Conservation (phyloP, 441 rosid species). For the Iberis amara region DNA sequence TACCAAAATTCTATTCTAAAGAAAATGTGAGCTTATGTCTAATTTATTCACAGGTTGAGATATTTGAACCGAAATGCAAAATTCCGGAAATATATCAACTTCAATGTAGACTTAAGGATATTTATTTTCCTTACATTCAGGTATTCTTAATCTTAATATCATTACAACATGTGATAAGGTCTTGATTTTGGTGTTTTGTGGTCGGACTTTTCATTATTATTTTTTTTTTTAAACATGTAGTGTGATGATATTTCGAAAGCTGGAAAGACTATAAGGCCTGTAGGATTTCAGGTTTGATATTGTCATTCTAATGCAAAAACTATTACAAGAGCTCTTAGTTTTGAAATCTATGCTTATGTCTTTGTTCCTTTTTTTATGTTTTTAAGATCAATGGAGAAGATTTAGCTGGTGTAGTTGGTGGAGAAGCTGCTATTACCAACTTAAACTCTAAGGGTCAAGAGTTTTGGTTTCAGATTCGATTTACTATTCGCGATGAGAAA, state of each 20-base stretch:
- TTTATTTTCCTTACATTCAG: conserved; percentile 81
- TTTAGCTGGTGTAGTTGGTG: conserved; percentile 58
- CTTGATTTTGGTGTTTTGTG: background rate
- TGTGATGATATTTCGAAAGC: conserved; percentile 48
- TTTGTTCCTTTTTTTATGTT: background rate
- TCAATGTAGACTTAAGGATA: conserved; percentile 71
- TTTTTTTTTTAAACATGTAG: conserved; percentile 36
- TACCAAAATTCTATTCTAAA: too few relatives aligned
- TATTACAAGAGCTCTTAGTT: background rate
- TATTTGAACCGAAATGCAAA: conserved; percentile 37
- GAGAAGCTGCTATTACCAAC: conserved; percentile 62
- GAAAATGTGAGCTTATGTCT: background rate
- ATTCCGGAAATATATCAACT: conserved; percentile 37
- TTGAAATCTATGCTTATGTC: background rate
- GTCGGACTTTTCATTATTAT: background rate
- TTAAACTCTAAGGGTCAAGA: conserved; percentile 59
- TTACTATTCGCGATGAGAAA: background rate
- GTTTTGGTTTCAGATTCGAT: background rate
- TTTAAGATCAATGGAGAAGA: conserved; percentile 52
- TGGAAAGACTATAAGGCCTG: conserved; percentile 52
- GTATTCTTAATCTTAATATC: conserved; percentile 27
- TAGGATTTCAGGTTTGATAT: conserved; percentile 43
- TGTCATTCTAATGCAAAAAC: background rate
- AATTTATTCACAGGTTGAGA: conserved; percentile 48
- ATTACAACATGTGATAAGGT: background rate